Conservation (phyloP, 768 basidiomycete species). For the Calocybe cyanea region DNA sequence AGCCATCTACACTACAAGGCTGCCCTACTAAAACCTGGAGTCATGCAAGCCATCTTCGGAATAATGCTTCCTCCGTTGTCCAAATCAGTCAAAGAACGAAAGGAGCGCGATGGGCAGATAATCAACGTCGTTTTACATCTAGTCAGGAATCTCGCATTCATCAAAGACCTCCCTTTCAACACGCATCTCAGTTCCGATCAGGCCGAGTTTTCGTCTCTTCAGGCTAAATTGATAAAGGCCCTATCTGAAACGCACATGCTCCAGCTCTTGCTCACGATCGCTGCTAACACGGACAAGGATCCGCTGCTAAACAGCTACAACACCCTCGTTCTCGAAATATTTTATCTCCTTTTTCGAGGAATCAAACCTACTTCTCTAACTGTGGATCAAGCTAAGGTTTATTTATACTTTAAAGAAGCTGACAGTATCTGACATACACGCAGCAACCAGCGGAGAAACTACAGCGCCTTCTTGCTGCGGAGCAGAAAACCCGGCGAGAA, state of each 20-base stretch:
- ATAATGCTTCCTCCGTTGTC: slow-evolving; percentile 78
- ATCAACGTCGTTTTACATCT: slow-evolving; percentile 87
- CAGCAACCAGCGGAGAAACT: slow-evolving; percentile 71
- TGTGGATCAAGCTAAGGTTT: slow-evolving; percentile 63
- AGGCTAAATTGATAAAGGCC: slow-evolving; percentile 69
- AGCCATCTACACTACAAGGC: slow-evolving; percentile 91
- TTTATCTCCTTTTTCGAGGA: slow-evolving; percentile 86
- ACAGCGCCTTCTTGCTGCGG: slow-evolving; percentile 70
- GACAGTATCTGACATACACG: slow-evolving; percentile 1
- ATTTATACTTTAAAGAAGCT: slow-evolving; percentile 9
- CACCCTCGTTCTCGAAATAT: slow-evolving; percentile 86
- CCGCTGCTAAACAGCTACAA: slow-evolving; percentile 85
- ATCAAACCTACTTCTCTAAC: slow-evolving; percentile 59
- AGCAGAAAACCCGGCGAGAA: slow-evolving; percentile 62
- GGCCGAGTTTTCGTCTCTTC: slow-evolving; percentile 73
- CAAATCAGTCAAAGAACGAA: slow-evolving; percentile 63
- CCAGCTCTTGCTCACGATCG: slow-evolving; percentile 80
- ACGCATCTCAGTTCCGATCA: slow-evolving; percentile 72
- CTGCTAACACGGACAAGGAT: slow-evolving; percentile 72
- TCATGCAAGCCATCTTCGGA: slow-evolving; percentile 67
- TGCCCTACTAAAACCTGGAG: slow-evolving; percentile 62
- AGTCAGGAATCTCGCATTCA: slow-evolving; percentile 90
- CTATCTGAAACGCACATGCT: slow-evolving; percentile 71
- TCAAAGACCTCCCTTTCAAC: slow-evolving; percentile 79
- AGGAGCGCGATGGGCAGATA: slow-evolving; percentile 78